A percentile compares a stretch with the other conserved stretches of the same genome.
phyloP scores from a whole-genome alignment of 1,139 yeast species.

The Saccharomyces pastorianus region DNA sequence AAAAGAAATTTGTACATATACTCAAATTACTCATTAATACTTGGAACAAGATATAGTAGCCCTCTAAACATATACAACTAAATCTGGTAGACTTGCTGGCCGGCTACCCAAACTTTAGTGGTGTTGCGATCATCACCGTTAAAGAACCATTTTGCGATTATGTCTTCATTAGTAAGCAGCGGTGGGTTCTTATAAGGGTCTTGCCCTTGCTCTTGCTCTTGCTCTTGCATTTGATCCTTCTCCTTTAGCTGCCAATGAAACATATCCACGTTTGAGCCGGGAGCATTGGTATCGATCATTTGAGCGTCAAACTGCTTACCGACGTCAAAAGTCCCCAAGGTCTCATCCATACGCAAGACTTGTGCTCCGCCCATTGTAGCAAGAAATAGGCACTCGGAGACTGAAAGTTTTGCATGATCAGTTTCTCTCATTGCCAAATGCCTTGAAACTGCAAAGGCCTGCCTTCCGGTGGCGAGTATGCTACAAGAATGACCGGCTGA shows the following conservation, averaged over 20 bases:
- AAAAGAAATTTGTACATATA: neutral
- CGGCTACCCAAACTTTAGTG: constrained; percentile 72
- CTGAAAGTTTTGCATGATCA: constrained; percentile 46
- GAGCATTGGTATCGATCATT: constrained; percentile 50
- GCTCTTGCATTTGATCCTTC: neutral
- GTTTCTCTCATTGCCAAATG: constrained; percentile 59
- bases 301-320: constrained; percentile 87
- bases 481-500: constrained; percentile 88
- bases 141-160: constrained; percentile 87
- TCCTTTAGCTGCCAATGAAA: constrained; percentile 56
- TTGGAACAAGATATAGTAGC: neutral
- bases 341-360: constrained; percentile 52
- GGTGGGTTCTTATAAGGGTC: constrained; percentile 5
- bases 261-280: constrained; percentile 57
- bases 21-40: neutral
- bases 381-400: constrained; percentile 66
- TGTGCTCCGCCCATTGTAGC: constrained; percentile 89
- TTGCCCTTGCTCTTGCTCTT: neutral
- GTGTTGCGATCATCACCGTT: constrained; percentile 92
- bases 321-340: constrained; percentile 60
- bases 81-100: constrained; percentile 35
- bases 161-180: constrained; percentile 34
- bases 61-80: neutral
- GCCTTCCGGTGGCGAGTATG: constrained; percentile 66
- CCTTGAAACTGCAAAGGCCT: constrained; percentile 75